Base-by-base conservation (phyloP, 495 filamentous ascomycete species). In the Annulohypoxylon maeteangense region DNA sequence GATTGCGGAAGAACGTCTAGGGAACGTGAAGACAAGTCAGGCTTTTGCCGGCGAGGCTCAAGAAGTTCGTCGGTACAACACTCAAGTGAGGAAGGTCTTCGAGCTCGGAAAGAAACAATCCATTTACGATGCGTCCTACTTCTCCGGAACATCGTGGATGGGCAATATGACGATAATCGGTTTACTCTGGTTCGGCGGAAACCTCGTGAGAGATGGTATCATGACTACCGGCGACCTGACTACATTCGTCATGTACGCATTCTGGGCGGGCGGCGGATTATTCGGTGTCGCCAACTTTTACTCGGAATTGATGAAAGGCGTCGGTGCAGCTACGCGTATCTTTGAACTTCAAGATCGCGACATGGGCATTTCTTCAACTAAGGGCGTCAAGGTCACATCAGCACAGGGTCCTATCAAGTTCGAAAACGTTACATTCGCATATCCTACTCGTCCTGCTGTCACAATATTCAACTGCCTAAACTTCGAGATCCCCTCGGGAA, bases 221-320 rank as follows among this genome's bases (percentile, higher is more conserved):
- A 95, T 99, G 81, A 92, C 86, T 29, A 88, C 98, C 59, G 95
- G 95, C 62, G 96, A 98, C 63, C 81, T 99, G 60, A 93, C 96
- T n/a, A 95, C 92, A 2, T 99, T 99, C 79, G 84, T 99, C 76
- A 98, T 99, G 95, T 99, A 98, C 75, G 93, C 94, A 12, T 94
- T 91, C 18, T 98, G 95, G 80, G 94, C 94, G 18, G 94, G 94
- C 7, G 91, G 90, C 23, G 93, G 91, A 81, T 87, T 99, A 68
- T 96, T 98, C 70, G 95, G 95, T 2, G 82, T 99, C 8, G 96
- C 93, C 32, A 92, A 91, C 72, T 99, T 99, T 82, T 98, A 97
- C 82, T 97, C 94, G 8, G 95, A 99, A 78, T 87, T 99, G 18
- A 98, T 98, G 95, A 98, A 98, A 76, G 96, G 96, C 40, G 95